phyloP scores from a whole-genome alignment of 768 basidiomycete species.

The Pleurotus platypus region DNA sequence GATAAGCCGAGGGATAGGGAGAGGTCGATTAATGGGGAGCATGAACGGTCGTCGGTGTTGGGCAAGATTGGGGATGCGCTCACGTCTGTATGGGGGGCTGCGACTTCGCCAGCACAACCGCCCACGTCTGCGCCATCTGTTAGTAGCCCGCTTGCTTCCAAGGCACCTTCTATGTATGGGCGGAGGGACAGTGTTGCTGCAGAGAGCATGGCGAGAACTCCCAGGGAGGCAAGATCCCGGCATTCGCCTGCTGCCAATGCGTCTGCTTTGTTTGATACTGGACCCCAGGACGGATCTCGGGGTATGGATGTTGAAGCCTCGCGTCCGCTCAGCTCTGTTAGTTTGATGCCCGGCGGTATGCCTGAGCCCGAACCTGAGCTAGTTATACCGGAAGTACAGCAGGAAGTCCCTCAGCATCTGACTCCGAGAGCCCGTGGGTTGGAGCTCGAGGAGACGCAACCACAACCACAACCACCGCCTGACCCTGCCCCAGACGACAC shows the following conservation, averaged over 20 bases:
- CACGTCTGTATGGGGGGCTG: slow-evolving; percentile 46
- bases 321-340: background rate
- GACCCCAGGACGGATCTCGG: background rate
- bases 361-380: background rate
- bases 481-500: no score
- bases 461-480: background rate
- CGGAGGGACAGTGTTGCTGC: background rate
- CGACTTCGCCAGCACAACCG: slow-evolving; percentile 5
- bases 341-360: background rate
- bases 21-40: slow-evolving; percentile 17
- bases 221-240: background rate
- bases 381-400: background rate
- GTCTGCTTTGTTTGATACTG: background rate
- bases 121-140: background rate
- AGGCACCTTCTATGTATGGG: background rate
- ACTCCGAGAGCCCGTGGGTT: background rate
- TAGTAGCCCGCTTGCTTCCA: background rate
- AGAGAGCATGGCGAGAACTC: no score
- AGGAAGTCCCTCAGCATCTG: background rate
- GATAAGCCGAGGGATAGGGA: slow-evolving; percentile 17
- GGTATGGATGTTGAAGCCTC: background rate
- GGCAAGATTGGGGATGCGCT: slow-evolving; percentile 40
- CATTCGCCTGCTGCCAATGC: background rate
- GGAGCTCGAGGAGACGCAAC: background rate
- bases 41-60: slow-evolving; percentile 27